phyloP scores from a whole-genome alignment of 2,329 filamentous ascomycete species.

The Verticillium zaregamsianum region DNA sequence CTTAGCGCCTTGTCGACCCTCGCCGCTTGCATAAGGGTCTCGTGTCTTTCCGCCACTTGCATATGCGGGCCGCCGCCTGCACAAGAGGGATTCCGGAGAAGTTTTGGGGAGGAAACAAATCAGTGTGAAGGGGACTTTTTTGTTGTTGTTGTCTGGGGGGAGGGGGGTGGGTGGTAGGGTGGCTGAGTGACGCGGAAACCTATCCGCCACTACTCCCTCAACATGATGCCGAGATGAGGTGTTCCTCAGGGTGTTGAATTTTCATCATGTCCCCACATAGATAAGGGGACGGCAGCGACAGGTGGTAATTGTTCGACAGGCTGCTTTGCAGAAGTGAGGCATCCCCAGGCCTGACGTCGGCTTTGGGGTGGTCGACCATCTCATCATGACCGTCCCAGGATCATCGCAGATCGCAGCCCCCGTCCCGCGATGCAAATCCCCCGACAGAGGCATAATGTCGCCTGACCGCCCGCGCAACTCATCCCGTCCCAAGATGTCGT shows the following conservation, averaged over 20 bases:
- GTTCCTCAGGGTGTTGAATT: background rate
- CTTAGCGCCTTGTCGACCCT: background rate
- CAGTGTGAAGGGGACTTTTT: background rate
- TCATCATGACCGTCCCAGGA: background rate
- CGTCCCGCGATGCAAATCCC: background rate
- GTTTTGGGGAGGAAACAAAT: background rate
- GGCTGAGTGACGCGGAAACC: background rate
- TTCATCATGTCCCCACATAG: background rate
- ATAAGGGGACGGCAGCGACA: background rate
- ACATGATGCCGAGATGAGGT: background rate
- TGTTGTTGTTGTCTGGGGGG: background rate
- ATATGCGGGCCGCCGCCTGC: background rate
- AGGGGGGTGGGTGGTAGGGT: background rate
- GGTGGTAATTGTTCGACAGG: too few relatives aligned
- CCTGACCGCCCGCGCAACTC: background rate
- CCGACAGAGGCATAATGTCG: background rate
- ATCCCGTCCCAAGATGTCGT: slow-evolving; percentile 4
- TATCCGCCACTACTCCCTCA: background rate
- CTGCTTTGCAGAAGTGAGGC: background rate
- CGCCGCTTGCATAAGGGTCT: slow-evolving; percentile 3
- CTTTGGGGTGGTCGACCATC: background rate
- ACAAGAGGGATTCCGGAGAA: background rate
- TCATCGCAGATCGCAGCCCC: background rate
- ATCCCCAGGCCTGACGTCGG: background rate
- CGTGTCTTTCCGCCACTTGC: slow-evolving; percentile 1